phyloP scores from a whole-genome alignment of 1,284 basidiomycete genomes.

The Cryptococcus sp. region DNA sequence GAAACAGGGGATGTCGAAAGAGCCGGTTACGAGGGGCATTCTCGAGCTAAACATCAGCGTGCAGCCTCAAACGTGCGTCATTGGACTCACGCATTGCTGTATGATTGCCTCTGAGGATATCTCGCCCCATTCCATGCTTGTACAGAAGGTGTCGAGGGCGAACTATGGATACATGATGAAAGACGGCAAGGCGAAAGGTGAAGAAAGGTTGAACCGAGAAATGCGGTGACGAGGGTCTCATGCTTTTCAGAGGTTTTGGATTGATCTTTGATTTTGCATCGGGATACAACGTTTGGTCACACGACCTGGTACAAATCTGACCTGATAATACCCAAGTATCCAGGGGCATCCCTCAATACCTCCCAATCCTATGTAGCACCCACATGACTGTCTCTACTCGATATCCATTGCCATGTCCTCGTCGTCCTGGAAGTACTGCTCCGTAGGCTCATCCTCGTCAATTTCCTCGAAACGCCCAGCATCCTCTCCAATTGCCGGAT shows the following conservation, averaged over 20 bases:
- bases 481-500: no score
- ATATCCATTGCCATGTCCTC: conserved; percentile 3
- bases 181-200: neutral
- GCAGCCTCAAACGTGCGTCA: neutral
- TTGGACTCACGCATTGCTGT: conserved; percentile 13
- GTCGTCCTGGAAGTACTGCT: neutral
- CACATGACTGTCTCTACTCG: neutral
- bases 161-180: conserved; percentile 2
- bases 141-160: neutral
- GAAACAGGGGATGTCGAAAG: conserved; percentile 28
- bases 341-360: no score
- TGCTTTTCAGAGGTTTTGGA: no score
- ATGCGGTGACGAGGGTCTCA: no score
- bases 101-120: conserved; percentile 25
- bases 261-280: neutral
- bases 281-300: neutral
- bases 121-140: conserved; percentile 11
- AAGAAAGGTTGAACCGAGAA: no score
- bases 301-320: neutral
- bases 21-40: conserved; percentile 25
- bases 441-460: conserved; percentile 21
- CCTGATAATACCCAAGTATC: no score
- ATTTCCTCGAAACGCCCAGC: conserved; percentile 25
- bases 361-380: no score
- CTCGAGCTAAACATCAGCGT: conserved; percentile 14